Percentiles rank a stretch among this genome's conserved stretches.
Evolutionary conservation across 2,329 filamentous ascomycete genomes (phyloP).

Genomic region (Colletotrichum tofieldiae): DNA sequence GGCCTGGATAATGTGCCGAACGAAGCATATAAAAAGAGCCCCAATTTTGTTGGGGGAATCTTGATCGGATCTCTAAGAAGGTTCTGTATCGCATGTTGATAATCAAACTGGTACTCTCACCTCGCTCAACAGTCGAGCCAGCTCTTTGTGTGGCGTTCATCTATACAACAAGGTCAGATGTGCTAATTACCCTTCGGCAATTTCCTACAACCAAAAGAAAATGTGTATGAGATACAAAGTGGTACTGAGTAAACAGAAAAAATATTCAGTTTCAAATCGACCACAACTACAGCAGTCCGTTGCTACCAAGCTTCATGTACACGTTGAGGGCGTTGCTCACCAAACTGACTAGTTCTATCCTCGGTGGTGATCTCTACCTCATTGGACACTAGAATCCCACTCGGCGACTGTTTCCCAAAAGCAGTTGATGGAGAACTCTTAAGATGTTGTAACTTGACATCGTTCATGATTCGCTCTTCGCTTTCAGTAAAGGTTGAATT

Average conservation of each 20-base stretch:
- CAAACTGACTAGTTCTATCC: conserved; percentile 39
- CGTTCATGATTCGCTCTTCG: conserved; percentile 59
- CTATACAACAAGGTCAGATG: not conserved
- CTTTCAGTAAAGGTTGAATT: conserved; percentile 57
- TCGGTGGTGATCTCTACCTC: conserved; percentile 55
- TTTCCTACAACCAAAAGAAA: not conserved
- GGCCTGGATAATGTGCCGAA: too few relatives aligned
- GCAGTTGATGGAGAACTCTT: conserved; percentile 45
- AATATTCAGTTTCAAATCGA: too few relatives aligned
- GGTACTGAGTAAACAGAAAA: too few relatives aligned
- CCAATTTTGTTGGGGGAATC: too few relatives aligned
- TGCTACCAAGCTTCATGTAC: conserved; percentile 25
- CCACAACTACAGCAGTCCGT: not conserved
- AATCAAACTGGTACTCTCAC: not conserved
- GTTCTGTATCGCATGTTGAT: not conserved
- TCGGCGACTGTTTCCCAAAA: conserved; percentile 39
- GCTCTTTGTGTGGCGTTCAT: not conserved
- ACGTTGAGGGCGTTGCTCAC: conserved; percentile 9
- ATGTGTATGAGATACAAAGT: too few relatives aligned
- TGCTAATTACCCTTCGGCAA: not conserved
- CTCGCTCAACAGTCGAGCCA: not conserved
- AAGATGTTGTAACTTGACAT: conserved; percentile 58
- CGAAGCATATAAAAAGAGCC: too few relatives aligned
- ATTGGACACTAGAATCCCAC: conserved; percentile 59
- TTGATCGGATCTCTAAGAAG: not conserved